Evolutionary conservation across 371 early-diverging fungal species (phyloP).

Genomic region (Chytridiales sp.): DNA sequence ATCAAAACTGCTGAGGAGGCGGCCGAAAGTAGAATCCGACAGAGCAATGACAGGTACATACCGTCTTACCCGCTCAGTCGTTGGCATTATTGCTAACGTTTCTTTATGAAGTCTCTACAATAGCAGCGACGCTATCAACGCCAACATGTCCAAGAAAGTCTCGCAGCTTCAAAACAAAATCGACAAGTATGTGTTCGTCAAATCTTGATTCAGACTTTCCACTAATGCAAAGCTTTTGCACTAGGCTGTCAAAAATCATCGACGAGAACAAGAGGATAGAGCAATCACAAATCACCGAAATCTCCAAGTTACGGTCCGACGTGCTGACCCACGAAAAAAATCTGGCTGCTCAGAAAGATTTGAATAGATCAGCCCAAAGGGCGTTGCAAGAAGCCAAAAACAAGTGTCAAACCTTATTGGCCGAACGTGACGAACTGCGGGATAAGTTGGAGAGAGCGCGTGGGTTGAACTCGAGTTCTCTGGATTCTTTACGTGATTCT

Average conservation of each 20-base stretch:
- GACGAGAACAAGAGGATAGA: conserved; percentile 24
- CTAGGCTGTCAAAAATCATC: conserved; percentile 25
- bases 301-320: too few relatives aligned
- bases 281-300: too few relatives aligned
- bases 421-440: too few relatives aligned
- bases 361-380: too few relatives aligned
- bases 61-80: not conserved
- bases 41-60: conserved; percentile 11
- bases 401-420: too few relatives aligned
- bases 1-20: conserved; percentile 24
- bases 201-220: not conserved
- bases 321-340: too few relatives aligned
- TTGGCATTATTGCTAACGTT: not conserved
- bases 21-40: conserved; percentile 19
- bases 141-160: conserved; percentile 8
- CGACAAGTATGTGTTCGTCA: conserved; percentile 10
- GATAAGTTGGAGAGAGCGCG: too few relatives aligned
- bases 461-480: too few relatives aligned
- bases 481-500: too few relatives aligned
- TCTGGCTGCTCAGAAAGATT: too few relatives aligned
- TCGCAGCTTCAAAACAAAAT: conserved; percentile 22
- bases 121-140: conserved; percentile 5
- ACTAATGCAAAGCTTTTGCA: too few relatives aligned
- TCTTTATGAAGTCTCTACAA: not conserved
- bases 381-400: too few relatives aligned